Percentiles rank a stretch among this genome's conserved stretches.
Evolutionary conservation across 2,329 filamentous ascomycete genomes (phyloP).

Genomic region (Dactylellina cionopaga): DNA sequence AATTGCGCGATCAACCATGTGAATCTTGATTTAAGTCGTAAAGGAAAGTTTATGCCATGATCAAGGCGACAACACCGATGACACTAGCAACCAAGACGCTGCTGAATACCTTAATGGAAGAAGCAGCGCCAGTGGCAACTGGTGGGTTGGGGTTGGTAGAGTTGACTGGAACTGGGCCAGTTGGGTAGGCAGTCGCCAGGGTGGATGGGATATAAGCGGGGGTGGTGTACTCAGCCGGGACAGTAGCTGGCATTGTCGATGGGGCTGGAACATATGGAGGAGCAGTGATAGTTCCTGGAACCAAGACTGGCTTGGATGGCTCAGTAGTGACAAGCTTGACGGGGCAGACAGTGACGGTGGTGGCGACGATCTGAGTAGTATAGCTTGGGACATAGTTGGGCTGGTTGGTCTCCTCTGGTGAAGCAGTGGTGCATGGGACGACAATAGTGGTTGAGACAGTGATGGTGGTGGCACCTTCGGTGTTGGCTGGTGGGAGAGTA

Average conservation of each 20-base stretch:
- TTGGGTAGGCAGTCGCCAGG: slow-evolving; percentile 40
- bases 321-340: slow-evolving; percentile 49
- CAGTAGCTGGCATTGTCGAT: slow-evolving; percentile 35
- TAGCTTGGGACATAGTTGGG: slow-evolving; percentile 32
- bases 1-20: slow-evolving; percentile 22
- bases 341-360: slow-evolving; percentile 51
- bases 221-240: slow-evolving; percentile 36
- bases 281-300: slow-evolving; percentile 44
- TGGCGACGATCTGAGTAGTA: slow-evolving; percentile 41
- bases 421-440: slow-evolving; percentile 32
- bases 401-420: slow-evolving; percentile 12
- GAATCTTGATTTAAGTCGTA: slow-evolving; percentile 26
- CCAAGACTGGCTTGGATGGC: slow-evolving; percentile 49
- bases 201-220: slow-evolving; percentile 38
- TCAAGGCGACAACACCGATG: slow-evolving; percentile 42
- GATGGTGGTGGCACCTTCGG: slow-evolving; percentile 59
- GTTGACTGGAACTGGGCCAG: slow-evolving; percentile 22
- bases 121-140: slow-evolving; percentile 46
- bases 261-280: slow-evolving; percentile 46
- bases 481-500: slow-evolving; percentile 66
- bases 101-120: slow-evolving; percentile 48
- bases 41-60: slow-evolving; percentile 51
- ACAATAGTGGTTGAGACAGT: slow-evolving; percentile 60
- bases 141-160: slow-evolving; percentile 38
- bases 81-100: slow-evolving; percentile 37